phyloP scores from a whole-genome alignment of 192 early-diverging fungal genomes.

The Linderina pennispora region DNA sequence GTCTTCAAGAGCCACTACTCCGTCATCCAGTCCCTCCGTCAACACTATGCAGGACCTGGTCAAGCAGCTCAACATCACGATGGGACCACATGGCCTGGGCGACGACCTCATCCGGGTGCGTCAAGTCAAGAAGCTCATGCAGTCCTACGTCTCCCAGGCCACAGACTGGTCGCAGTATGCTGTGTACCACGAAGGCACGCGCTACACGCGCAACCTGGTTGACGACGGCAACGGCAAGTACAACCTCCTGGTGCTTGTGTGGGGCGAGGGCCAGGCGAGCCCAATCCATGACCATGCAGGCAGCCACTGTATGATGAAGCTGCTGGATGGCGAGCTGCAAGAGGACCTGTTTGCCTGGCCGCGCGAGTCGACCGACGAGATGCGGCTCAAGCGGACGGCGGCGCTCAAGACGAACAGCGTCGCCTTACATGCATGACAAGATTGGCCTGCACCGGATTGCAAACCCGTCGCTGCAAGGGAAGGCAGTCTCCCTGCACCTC shows the following conservation, averaged over 20 bases:
- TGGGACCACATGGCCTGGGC: slow-evolving; percentile 33
- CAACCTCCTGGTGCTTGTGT: slow-evolving; percentile 87
- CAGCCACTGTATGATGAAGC: slow-evolving; percentile 89
- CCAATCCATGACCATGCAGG: slow-evolving; percentile 89
- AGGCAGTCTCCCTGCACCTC: slow-evolving; percentile 82
- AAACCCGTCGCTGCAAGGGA: slow-evolving; percentile 51
- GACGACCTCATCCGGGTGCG: slow-evolving; percentile 19
- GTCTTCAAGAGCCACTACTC: background rate
- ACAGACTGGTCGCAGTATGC: slow-evolving; percentile 74
- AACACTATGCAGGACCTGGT: slow-evolving; percentile 39
- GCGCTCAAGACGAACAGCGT: slow-evolving; percentile 55
- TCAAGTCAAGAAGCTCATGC: slow-evolving; percentile 53
- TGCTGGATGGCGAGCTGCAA: slow-evolving; percentile 71
- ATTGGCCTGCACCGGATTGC: slow-evolving; percentile 81
- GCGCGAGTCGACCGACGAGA: slow-evolving; percentile 7
- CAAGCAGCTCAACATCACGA: slow-evolving; percentile 16
- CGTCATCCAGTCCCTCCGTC: background rate
- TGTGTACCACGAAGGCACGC: slow-evolving; percentile 58
- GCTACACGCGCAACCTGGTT: slow-evolving; percentile 84
- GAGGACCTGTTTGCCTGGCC: slow-evolving; percentile 82
- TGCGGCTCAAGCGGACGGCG: slow-evolving; percentile 43
- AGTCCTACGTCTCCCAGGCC: slow-evolving; percentile 55
- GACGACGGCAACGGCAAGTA: slow-evolving; percentile 90
- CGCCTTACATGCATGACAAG: slow-evolving; percentile 85
- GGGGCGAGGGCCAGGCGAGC: slow-evolving; percentile 67